Base-by-base conservation (phyloP, 768 basidiomycete species). In the Galerina sulciceps region DNA sequence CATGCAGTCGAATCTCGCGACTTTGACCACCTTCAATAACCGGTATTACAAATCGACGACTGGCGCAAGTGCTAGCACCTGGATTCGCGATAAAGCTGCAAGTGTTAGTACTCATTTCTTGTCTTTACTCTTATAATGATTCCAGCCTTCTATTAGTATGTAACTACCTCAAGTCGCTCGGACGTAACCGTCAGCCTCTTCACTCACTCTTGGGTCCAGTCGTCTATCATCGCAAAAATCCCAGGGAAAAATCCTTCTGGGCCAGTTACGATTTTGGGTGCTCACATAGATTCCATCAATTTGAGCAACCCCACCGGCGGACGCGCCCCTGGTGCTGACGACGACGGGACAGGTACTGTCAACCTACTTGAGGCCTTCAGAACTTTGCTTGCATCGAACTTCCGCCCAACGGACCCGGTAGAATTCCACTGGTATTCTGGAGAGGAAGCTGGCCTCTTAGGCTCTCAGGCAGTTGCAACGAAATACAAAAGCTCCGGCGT, bases 381-480 rank as follows among this genome's bases (percentile, higher is more conserved):
- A 37, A 71, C 71, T 26, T 71, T 82, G 20, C 66, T 81, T 35
- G 73, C 73, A 10, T 64, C 71, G 42, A 73, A 71, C 3, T 81
- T 77, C 67, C 67, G 61, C 41, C 79, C 80, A 1, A 67, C 71
- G 13, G 73, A 69, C 8, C 74, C 79, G 2, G 74, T 82, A 36
- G 79, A 81, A 61, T 81, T 81, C 69, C 79, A 81, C 58, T 81
- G 77, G 76, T 82, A 80, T 63, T 71, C 78, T 34, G 79, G 72
- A 22, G 79, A 81, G 60, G 79, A 80, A 55, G 79, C 67, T 43
- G 81, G 80, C 14, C 71, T 79, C 4, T 68, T 80, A 8, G 85
- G 85, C 18, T 81, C 81, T 37, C 82, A 84, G 59, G 85, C 83
- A 6, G 75, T 87, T 56, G 84, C 81, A 4, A 76, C 76, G 31